These are phyloP conservation scores for Suillus americanus DNA, from an alignment of 768 basidiomycete genomes.

Conservation along the genomic window DNA sequence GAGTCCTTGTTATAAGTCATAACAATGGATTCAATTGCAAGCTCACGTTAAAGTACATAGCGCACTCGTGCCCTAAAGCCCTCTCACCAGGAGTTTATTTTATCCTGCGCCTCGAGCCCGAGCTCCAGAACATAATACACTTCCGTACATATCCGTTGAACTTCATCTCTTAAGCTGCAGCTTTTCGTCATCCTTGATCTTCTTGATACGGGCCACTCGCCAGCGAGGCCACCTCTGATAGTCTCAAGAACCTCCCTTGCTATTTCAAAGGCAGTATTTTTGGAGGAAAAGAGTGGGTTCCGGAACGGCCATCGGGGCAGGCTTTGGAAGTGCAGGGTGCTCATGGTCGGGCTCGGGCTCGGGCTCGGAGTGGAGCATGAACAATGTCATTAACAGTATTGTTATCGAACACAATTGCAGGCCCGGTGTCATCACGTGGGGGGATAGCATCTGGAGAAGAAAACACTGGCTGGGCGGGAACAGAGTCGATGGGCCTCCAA, in stretches of 20 bases:
- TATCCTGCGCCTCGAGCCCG: constrained; percentile 83
- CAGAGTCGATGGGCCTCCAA: constrained; percentile 36
- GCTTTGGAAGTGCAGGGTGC: constrained; percentile 21
- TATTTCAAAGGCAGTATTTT: constrained; percentile 63
- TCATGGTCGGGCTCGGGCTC: neutral
- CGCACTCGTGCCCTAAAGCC: constrained; percentile 63
- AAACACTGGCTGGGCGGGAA: constrained; percentile 23
- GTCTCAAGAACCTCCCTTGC: constrained; percentile 73
- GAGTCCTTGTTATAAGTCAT: neutral
- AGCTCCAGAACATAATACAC: constrained; percentile 80
- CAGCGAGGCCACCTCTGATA: constrained; percentile 78
- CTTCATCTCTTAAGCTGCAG: constrained; percentile 58
- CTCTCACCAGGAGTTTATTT: constrained; percentile 81
- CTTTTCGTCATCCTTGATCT: constrained; percentile 78
- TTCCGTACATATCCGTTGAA: constrained; percentile 84
- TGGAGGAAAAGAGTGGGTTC: constrained; percentile 56
- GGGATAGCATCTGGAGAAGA: constrained; percentile 27
- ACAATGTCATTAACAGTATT: constrained; percentile 31
- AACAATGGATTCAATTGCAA: neutral
- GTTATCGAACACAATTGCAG: constrained; percentile 22
- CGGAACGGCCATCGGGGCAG: constrained; percentile 29
- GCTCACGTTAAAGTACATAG: neutral
- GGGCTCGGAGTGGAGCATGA: constrained; percentile 81
- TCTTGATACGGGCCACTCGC: constrained; percentile 69
- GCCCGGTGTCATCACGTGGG: constrained; percentile 22